A percentile compares a stretch with the other conserved stretches of the same genome.
phyloP scores from a whole-genome alignment of 176 grass and related monocot genomes.

The Canna indica region DNA sequence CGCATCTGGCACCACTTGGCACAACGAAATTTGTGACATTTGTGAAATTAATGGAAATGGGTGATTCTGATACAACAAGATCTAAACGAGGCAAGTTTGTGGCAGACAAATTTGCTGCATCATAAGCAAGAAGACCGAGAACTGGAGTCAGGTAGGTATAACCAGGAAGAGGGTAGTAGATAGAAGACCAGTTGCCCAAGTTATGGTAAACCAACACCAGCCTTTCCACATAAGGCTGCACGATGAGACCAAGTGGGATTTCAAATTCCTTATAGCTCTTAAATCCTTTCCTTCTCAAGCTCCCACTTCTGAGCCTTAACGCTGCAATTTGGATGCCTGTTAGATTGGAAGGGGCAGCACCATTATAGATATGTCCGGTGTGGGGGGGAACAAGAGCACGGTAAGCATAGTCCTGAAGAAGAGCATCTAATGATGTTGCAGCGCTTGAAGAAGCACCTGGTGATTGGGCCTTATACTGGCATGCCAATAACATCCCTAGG shows the following conservation, averaged over 20 bases:
- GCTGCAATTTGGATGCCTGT: constrained; percentile 47
- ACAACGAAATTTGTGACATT: constrained; percentile 25
- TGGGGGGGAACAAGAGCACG: constrained; percentile 40
- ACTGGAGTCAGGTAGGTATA: constrained; percentile 75
- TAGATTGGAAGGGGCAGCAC: constrained; percentile 37
- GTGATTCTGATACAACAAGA: constrained; percentile 30
- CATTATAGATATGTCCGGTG: constrained; percentile 58
- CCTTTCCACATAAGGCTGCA: constrained; percentile 65
- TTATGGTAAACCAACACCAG: constrained; percentile 75
- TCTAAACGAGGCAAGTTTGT: constrained; percentile 39
- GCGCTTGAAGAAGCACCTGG: not conserved
- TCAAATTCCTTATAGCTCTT: constrained; percentile 39
- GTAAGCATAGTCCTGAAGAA: constrained; percentile 71
- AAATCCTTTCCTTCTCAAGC: constrained; percentile 44
- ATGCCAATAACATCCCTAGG: constrained; percentile 13
- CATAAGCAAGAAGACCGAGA: constrained; percentile 59
- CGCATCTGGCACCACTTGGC: constrained; percentile 36
- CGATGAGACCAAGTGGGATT: constrained; percentile 47
- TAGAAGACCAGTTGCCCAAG: constrained; percentile 35
- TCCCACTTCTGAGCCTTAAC: constrained; percentile 68
- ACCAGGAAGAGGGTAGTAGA: constrained; percentile 59
- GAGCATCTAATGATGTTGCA: constrained; percentile 44
- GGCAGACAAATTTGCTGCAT: constrained; percentile 56
- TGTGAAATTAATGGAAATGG: constrained; percentile 46
- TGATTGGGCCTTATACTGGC: constrained; percentile 26